These are phyloP conservation scores for Lichenothelia convexa DNA, from an alignment of 495 filamentous ascomycete species.

Conservation along the genomic window DNA sequence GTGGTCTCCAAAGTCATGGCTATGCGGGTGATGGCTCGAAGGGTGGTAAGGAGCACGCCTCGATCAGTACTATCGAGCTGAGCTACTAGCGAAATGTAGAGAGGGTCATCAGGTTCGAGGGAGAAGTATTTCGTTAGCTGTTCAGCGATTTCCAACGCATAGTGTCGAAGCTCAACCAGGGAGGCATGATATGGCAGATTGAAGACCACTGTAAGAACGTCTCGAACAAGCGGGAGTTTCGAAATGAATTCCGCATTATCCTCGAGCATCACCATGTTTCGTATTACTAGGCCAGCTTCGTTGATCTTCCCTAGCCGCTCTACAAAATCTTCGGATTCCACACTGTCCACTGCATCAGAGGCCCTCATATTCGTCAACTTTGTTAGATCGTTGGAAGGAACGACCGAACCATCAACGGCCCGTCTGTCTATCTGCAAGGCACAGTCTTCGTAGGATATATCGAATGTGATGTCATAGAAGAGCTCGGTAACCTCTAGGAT, in stretches of 20 bases:
- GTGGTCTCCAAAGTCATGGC: constrained; percentile 64
- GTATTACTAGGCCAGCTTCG: constrained; percentile 70
- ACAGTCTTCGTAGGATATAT: constrained; percentile 42
- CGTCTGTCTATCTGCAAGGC: constrained; percentile 9
- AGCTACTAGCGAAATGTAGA: constrained; percentile 56
- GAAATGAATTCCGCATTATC: constrained; percentile 78
- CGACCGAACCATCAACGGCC: constrained; percentile 55
- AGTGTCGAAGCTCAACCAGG: constrained; percentile 74
- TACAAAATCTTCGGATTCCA: constrained; percentile 53
- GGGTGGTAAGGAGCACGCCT: constrained; percentile 65
- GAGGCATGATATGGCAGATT: constrained; percentile 57
- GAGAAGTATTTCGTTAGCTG: constrained; percentile 65
- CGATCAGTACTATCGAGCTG: constrained; percentile 61
- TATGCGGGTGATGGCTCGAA: constrained; percentile 73
- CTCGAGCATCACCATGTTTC: constrained; percentile 80
- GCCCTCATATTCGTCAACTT: constrained; percentile 31
- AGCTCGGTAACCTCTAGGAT: constrained; percentile 52
- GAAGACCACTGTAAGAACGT: constrained; percentile 63
- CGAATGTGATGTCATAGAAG: constrained; percentile 70
- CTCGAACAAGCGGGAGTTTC: constrained; percentile 49
- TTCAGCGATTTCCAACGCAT: constrained; percentile 83
- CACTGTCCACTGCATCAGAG: constrained; percentile 47
- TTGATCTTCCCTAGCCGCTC: constrained; percentile 53
- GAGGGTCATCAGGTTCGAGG: constrained; percentile 49
- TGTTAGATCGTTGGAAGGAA: constrained; percentile 56